Conservation (phyloP, 78 protist species). For the Planoprotostelium fungivorum region DNA sequence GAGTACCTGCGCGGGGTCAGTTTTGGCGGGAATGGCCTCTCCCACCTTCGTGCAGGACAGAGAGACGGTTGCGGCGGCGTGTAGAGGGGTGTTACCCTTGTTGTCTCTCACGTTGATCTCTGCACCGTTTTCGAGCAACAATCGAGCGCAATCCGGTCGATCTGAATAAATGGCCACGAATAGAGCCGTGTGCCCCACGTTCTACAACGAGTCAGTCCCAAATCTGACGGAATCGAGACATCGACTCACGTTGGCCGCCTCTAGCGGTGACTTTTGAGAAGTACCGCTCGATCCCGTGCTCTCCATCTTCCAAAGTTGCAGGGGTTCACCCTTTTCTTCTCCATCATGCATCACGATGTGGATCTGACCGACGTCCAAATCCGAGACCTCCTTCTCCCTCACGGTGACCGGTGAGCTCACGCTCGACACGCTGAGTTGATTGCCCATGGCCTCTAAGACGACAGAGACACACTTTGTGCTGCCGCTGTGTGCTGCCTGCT, state of each 20-base stretch:
- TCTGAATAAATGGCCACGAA: not conserved
- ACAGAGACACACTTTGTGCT: not conserved
- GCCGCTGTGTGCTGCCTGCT: not conserved
- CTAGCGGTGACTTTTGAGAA: not conserved
- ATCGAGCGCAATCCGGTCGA: constrained; percentile 1
- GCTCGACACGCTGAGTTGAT: not conserved
- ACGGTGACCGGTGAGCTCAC: not conserved
- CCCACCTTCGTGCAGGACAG: not conserved
- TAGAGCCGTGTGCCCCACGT: not conserved
- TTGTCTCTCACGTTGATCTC: constrained; percentile 19
- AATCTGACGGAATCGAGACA: not conserved
- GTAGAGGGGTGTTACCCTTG: constrained; percentile 67
- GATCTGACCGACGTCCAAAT: too few species aligned
- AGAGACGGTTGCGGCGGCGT: constrained; percentile 39
- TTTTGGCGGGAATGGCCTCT: not conserved
- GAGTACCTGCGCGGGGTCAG: not conserved
- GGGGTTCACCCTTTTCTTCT: too few species aligned
- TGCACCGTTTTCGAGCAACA: constrained; percentile 52
- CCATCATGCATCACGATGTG: too few species aligned
- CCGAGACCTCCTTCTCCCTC: too few species aligned
- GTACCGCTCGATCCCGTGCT: not conserved
- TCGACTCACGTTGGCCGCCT: not conserved
- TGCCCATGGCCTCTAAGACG: not conserved
- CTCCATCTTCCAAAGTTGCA: not conserved
- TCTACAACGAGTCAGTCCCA: not conserved